Base-by-base conservation (phyloP, 768 basidiomycete genomes). In the Boletus barrowsii region DNA sequence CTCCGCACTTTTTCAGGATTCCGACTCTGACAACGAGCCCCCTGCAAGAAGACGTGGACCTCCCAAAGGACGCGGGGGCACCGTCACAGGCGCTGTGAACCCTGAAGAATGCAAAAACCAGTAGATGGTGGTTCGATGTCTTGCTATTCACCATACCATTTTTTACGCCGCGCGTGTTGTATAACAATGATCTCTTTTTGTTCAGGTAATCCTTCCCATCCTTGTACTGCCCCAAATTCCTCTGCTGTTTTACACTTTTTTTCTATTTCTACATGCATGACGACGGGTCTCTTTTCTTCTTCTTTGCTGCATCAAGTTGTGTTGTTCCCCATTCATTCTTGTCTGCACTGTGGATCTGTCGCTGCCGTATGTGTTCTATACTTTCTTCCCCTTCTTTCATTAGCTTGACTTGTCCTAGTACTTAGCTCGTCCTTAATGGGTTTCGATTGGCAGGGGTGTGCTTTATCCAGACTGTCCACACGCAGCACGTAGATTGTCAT, bases 51-150 rank as follows among this genome's bases (percentile, higher is more conserved):
- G 82, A 53, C 82, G 83, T 51, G 81, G 71, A 22, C 79, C 79
- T 57, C 77, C 83, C 60, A 87, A 83, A 71, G 79, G 79, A 47
- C 79, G 81, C 53, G 76, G 73, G 39, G 78, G 73, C 18, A 71
- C 73, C 9, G 59, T 66, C 32, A 73, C 69, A 9, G 78, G 72
- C 43, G 71, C 69, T n/a, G 64, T 70, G 35, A 80, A 80, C 61
- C 83, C 90, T 1, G 87, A 92, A 67, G 93, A 95, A 70, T 95
- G 93, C 80, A 92, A 93, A 77, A 88, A 93, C 70, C 92, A 94
- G 86, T 94, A 74, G 73, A 63, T 47, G 13, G 29, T 33, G 47
- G 5, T 53, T 41, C 46, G 42, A 39, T 59, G 41, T 54, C 43
- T 54, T 51, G 42, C 47, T 60, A 53, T 17, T 46, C 24, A 54